Evolutionary conservation across 306 rosid genomes (phyloP).

Genomic region (Canavalia gladiata): DNA sequence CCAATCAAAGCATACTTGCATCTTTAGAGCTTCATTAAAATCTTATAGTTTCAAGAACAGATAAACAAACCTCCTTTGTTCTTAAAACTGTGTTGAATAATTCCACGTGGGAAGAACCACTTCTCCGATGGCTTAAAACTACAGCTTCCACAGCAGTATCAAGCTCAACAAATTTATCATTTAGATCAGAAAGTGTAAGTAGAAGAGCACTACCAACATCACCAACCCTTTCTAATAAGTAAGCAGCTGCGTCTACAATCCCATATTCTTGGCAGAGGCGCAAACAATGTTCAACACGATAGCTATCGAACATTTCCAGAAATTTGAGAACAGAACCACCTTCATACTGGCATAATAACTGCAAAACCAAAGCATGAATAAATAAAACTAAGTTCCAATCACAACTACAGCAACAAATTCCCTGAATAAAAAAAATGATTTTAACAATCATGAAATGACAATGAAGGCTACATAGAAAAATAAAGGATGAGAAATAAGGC

Average conservation of each 20-base stretch:
- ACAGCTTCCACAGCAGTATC: constrained; percentile 76
- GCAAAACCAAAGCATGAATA: constrained; percentile 54
- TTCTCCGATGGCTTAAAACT: constrained; percentile 52
- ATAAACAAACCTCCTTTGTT: constrained; percentile 76
- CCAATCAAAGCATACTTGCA: constrained; percentile 40
- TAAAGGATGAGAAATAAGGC: constrained; percentile 24
- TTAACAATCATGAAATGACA: constrained; percentile 8
- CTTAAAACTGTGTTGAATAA: constrained; percentile 54
- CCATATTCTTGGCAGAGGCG: constrained; percentile 88
- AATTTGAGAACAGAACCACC: constrained; percentile 90
- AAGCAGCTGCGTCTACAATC: constrained; percentile 91
- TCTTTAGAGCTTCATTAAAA: constrained; percentile 39
- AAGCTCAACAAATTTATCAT: constrained; percentile 80
- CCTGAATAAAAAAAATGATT: not conserved
- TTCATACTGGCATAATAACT: constrained; percentile 90
- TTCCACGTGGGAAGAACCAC: constrained; percentile 57
- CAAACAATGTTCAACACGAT: constrained; percentile 91
- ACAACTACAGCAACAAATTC: constrained; percentile 23
- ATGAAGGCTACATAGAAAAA: constrained; percentile 22
- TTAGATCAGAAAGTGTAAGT: constrained; percentile 83
- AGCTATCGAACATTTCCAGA: constrained; percentile 91
- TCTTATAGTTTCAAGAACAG: constrained; percentile 39
- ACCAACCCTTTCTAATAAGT: constrained; percentile 93
- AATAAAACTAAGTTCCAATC: constrained; percentile 28
- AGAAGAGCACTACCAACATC: constrained; percentile 93